A percentile compares a stretch with the other conserved stretches of the same genome.
Conservation (phyloP, 768 basidiomycete genomes). For the Leccinum imitatum region DNA sequence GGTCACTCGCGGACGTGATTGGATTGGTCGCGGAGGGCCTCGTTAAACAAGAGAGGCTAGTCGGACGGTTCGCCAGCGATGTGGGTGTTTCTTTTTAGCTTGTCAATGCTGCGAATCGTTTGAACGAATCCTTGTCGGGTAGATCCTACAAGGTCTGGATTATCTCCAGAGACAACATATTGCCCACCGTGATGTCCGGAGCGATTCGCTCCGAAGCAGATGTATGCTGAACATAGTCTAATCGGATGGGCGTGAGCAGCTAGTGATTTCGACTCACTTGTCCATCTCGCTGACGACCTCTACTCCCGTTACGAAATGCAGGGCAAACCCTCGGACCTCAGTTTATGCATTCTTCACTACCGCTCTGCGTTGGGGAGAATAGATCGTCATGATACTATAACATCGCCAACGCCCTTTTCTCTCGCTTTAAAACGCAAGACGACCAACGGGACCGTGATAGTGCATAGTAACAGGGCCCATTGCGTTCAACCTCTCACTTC, state of each 20-base stretch:
- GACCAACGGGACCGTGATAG: too few relatives aligned
- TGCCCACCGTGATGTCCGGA: conserved; percentile 82
- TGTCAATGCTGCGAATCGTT: background rate
- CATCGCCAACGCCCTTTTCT: too few relatives aligned
- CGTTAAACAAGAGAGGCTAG: conserved; percentile 61
- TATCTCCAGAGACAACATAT: conserved; percentile 65
- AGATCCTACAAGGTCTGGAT: conserved; percentile 67
- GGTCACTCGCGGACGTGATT: conserved; percentile 81
- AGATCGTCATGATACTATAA: conserved; percentile 10
- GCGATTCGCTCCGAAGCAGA: conserved; percentile 41
- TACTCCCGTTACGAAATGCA: conserved; percentile 23
- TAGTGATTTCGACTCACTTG: conserved; percentile 22
- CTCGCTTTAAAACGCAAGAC: too few relatives aligned
- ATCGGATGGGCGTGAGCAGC: conserved; percentile 19
- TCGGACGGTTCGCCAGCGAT: conserved; percentile 78
- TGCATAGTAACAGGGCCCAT: too few relatives aligned
- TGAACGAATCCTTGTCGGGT: conserved; percentile 4
- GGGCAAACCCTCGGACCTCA: conserved; percentile 19
- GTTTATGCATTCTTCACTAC: conserved; percentile 26
- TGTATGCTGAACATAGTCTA: background rate
- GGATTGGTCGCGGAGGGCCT: conserved; percentile 61
- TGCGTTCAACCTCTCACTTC: too few relatives aligned
- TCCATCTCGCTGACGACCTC: conserved; percentile 26
- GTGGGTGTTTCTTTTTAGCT: conserved; percentile 43
- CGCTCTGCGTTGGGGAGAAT: conserved; percentile 26